phyloP scores from a whole-genome alignment of 495 filamentous ascomycete genomes.

The Hypoxylon fragiforme region DNA sequence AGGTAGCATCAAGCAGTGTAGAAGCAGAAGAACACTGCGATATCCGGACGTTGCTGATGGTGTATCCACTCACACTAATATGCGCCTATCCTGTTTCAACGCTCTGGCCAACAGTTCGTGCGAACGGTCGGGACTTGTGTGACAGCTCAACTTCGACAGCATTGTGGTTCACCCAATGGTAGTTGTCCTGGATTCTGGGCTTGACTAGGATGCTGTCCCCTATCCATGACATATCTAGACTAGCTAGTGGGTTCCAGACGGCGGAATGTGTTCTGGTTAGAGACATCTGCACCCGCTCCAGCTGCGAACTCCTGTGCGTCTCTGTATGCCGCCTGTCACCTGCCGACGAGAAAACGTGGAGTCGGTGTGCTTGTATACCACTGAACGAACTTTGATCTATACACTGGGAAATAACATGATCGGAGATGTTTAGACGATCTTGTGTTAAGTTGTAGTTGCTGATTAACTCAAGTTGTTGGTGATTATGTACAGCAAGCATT shows the following conservation, averaged over 20 bases:
- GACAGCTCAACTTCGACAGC: slow-evolving; percentile 34
- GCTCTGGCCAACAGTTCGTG: slow-evolving; percentile 51
- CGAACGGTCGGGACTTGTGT: slow-evolving; percentile 39
- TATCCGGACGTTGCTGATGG: neutral
- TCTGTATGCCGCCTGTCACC: slow-evolving; percentile 19
- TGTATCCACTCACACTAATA: slow-evolving; percentile 6
- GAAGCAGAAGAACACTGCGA: slow-evolving; percentile 7
- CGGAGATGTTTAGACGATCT: neutral
- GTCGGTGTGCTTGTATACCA: slow-evolving; percentile 27
- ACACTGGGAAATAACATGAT: slow-evolving; percentile 3
- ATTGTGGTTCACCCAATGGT: slow-evolving; percentile 10
- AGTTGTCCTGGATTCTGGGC: slow-evolving; percentile 5
- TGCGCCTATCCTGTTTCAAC: slow-evolving; percentile 33
- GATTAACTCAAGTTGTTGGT: too few relatives aligned
- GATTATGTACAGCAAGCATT: too few relatives aligned
- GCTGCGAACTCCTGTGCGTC: slow-evolving; percentile 36
- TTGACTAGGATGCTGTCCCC: neutral
- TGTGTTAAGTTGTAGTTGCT: too few relatives aligned
- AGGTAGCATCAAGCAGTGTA: slow-evolving; percentile 3
- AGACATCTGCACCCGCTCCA: slow-evolving; percentile 2
- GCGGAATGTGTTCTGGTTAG: neutral
- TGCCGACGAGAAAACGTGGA: slow-evolving; percentile 30
- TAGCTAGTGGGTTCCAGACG: slow-evolving; percentile 1
- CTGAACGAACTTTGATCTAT: too few relatives aligned
- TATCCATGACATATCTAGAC: neutral